Conservation (phyloP, 805 yeast species). For the Candida oleophila region DNA sequence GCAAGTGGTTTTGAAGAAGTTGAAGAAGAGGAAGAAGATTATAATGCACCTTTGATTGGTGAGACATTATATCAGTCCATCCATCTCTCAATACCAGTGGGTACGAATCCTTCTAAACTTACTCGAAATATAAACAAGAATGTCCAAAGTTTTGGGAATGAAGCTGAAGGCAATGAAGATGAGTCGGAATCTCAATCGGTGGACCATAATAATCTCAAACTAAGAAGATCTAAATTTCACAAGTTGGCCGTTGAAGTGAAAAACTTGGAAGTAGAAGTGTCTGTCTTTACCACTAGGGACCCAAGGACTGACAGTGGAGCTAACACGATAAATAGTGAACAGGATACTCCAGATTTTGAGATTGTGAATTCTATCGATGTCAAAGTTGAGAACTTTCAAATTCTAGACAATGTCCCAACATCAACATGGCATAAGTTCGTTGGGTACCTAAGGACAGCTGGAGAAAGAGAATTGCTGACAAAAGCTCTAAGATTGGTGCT, state of each 20-base stretch:
- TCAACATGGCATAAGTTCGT: slow-evolving; percentile 90
- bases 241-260: slow-evolving; percentile 57
- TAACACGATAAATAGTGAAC: slow-evolving; percentile 23
- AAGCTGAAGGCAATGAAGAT: slow-evolving; percentile 9
- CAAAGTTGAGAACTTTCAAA: slow-evolving; percentile 51
- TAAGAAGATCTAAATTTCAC: slow-evolving; percentile 64
- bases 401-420: slow-evolving; percentile 75
- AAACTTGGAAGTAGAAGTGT: slow-evolving; percentile 50
- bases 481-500: slow-evolving; percentile 58
- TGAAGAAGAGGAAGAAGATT: slow-evolving; percentile 7
- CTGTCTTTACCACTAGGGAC: slow-evolving; percentile 46
- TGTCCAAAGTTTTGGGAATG: slow-evolving; percentile 24
- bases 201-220: slow-evolving; percentile 43
- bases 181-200: slow-evolving; percentile 5
- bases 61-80: slow-evolving; percentile 79
- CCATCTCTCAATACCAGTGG: slow-evolving; percentile 58
- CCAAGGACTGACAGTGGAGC: slow-evolving; percentile 31
- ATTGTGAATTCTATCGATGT: slow-evolving; percentile 50
- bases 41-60: slow-evolving; percentile 32
- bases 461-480: slow-evolving; percentile 67
- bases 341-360: slow-evolving; percentile 31
- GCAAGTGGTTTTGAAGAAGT: slow-evolving; percentile 8
- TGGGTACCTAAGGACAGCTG: slow-evolving; percentile 65
- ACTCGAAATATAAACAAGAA: slow-evolving; percentile 53
- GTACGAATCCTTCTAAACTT: slow-evolving; percentile 44